These are phyloP conservation scores for Xylaria cubensis DNA, from an alignment of 495 filamentous ascomycete genomes.

Conservation along the genomic window DNA sequence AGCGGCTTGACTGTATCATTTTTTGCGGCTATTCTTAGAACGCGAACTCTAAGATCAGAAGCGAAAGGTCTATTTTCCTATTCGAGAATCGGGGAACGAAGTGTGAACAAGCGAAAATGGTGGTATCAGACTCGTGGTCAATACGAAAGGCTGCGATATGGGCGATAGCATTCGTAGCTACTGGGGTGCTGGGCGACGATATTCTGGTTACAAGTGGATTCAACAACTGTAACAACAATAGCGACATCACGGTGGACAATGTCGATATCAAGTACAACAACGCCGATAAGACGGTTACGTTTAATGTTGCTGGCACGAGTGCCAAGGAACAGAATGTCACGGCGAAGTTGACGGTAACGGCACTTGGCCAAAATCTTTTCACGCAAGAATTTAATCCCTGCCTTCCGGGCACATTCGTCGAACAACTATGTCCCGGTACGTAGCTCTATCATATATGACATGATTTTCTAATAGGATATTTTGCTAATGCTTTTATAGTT, in stretches of 20 bases:
- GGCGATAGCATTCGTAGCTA: slow-evolving; percentile 43
- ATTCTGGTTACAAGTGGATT: slow-evolving; percentile 83
- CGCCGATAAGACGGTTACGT: slow-evolving; percentile 71
- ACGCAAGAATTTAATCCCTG: slow-evolving; percentile 85
- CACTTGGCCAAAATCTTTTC: slow-evolving; percentile 87
- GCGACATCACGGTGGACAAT: slow-evolving; percentile 72
- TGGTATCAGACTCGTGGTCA: slow-evolving; percentile 36
- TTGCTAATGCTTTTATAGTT: slow-evolving; percentile 59
- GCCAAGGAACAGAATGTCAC: slow-evolving; percentile 78
- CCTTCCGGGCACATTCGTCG: slow-evolving; percentile 64
- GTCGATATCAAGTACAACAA: slow-evolving; percentile 82
- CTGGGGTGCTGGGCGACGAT: slow-evolving; percentile 63
- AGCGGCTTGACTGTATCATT: not conserved
- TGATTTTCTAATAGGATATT: slow-evolving; percentile 4
- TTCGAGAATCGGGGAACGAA: not conserved
- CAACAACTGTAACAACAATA: slow-evolving; percentile 70
- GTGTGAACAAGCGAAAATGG: slow-evolving; percentile 30
- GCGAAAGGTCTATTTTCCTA: not conserved
- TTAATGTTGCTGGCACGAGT: slow-evolving; percentile 85
- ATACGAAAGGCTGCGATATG: slow-evolving; percentile 44
- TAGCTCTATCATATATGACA: slow-evolving; percentile 4
- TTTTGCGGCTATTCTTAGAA: not conserved
- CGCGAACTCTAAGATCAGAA: not conserved
- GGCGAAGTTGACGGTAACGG: slow-evolving; percentile 77
- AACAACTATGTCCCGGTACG: slow-evolving; percentile 82